Evolutionary conservation across 805 yeast species (phyloP).

Genomic region (Barnettozyma siamensis): DNA sequence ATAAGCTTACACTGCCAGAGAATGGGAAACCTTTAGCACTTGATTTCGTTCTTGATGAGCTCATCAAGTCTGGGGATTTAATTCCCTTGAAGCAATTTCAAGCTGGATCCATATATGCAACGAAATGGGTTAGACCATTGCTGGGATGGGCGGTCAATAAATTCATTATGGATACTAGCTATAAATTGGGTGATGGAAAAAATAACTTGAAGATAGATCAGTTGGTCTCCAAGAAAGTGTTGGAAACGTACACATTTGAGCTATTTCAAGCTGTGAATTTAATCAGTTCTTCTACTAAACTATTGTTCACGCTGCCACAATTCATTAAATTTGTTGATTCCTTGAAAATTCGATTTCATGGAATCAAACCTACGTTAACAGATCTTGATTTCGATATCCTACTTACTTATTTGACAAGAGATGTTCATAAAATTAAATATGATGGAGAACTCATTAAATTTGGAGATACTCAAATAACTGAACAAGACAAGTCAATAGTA

Average conservation of each 20-base stretch:
- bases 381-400: constrained; percentile 20
- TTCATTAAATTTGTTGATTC: constrained; percentile 8
- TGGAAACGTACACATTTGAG: constrained; percentile 14
- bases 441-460: constrained; percentile 19
- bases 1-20: constrained; percentile 23
- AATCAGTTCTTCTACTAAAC: constrained; percentile 1
- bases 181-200: constrained; percentile 16
- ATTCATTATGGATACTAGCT: constrained; percentile 21
- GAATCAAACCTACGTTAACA: constrained; percentile 2
- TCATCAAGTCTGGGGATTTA: constrained; percentile 26
- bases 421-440: constrained; percentile 10
- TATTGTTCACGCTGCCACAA: constrained; percentile 13
- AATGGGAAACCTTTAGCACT: constrained; percentile 33
- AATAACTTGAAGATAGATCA: constrained; percentile 15
- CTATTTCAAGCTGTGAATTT: constrained; percentile 4
- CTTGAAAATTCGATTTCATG: constrained; percentile 6
- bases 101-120: constrained; percentile 18
- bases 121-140: constrained; percentile 21
- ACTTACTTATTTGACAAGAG: constrained; percentile 19
- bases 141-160: constrained; percentile 20
- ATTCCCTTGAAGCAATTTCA: constrained; percentile 24
- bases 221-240: constrained; percentile 15
- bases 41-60: constrained; percentile 30
- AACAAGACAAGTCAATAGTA: constrained; percentile 29
- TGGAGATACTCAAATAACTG: constrained; percentile 24